Base-by-base conservation (phyloP, 352 stramenopile species). In the Saprolegnia parasitica region DNA sequence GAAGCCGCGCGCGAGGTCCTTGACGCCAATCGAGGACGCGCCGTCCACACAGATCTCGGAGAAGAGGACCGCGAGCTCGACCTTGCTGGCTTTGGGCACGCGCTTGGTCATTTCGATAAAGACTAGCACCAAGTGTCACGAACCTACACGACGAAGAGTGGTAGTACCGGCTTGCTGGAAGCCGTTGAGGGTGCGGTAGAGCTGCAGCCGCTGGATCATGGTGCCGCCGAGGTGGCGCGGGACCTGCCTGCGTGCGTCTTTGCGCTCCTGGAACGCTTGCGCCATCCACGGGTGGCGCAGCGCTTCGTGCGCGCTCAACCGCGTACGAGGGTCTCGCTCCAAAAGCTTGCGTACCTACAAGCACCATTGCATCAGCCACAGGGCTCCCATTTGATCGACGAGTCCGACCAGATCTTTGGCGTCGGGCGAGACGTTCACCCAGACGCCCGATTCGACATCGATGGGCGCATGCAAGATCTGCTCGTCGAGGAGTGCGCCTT, bases 111-210 rank as follows among this genome's bases (percentile, higher is more conserved):
- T 77, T 58, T 91, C 78, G 49, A 75, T 78, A 37, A 93, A 76
- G 52, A 86, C 42, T 49, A 49, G 42, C 10, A 35, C 2, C 5
- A 35, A 2, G 8, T 8, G 42, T 49, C 10, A 2, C 3, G 29
- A 35, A 2, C 29, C 2, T 5, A 35, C 29, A 35, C n/a, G 5
- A 35, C 2, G 29, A 49, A n/a, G 42, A 49, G 8, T 2, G 8
- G 8, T 11, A 1, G 42, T 49, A 49, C 42, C 81, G 15, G 79
- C 78, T 49, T 86, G 81, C 55, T 93, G 84, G 50, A 93, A 76
- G 39, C 78, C 79, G 52, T 87, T 90, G 40, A 90, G 81, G 29
- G 81, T 81, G 21, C 84, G 83, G 65, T 93, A 89, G 18, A 90
- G 73, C 49, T 93, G 84, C 24, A 93, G 70, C 5, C 81, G 79